Base-by-base conservation (phyloP, 2,329 filamentous ascomycete genomes). In the Stachybotrys chlorohalonatus region DNA sequence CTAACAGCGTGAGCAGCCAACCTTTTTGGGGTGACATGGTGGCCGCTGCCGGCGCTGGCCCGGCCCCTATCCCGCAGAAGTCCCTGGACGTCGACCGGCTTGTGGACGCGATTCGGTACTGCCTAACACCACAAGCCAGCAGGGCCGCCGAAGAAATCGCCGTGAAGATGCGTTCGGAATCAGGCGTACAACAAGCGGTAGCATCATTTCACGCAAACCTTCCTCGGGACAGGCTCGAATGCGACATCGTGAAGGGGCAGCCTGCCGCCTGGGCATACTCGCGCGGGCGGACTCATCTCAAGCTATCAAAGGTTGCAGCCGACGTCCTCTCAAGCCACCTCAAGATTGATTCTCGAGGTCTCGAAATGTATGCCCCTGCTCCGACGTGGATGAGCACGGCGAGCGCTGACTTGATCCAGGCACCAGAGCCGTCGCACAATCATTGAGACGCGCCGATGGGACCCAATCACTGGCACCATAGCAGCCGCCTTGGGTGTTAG, bases 21-120 rank as follows among this genome's bases (percentile, higher is more conserved):
- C 58, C 55, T 0, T 62, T 62, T 2, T 62, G 60, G 60, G 60
- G 60, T 9, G 31, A 62, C 1, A 62, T 62, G 60, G 57, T 62
- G 6, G 55, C 56, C 9, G 53, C 51, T 17, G 56, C 57, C 6
- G 56, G 60, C 1, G 59, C 59, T 1, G 60, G 60, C 0, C 60
- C 60, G 0, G 49, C 51, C 0, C 60, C 60, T 0, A 60, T 61
- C 2, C 56, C 56, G 1, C 58, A 56, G 13, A 60, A 58, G 45
- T 9, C 36, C 5, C 47, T 63, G 0, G 51, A 55, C 1, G 56
- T 52, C 1, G 15, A 56, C 3, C 60, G 59, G 0, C 51, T 63
- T 0, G 52, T 53, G 3, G 49, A 59, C 1, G 60, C 56, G 0
- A 62, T 63, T 1, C 53, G 9, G 0, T 58, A 42, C 36, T n/a